These are phyloP conservation scores for Ascochyta viciae-villosae DNA, from an alignment of 2,329 filamentous ascomycete species.

Conservation along the genomic window DNA sequence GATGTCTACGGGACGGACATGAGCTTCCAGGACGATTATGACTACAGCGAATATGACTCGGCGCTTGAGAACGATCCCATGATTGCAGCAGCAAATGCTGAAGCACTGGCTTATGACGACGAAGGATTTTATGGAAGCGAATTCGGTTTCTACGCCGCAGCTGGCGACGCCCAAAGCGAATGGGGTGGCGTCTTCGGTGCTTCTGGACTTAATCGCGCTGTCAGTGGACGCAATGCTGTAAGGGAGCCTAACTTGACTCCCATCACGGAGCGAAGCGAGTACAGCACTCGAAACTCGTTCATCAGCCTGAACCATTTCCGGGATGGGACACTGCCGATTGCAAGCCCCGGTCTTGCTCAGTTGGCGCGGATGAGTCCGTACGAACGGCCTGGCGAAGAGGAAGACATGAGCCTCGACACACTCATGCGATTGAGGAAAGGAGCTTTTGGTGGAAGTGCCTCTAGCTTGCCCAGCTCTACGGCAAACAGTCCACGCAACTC, in stretches of 20 bases:
- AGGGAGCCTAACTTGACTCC: constrained; percentile 92
- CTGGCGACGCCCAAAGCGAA: constrained; percentile 65
- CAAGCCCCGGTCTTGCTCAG: constrained; percentile 74
- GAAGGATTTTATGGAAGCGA: constrained; percentile 96
- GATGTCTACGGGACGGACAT: constrained; percentile 45
- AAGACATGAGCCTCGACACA: constrained; percentile 77
- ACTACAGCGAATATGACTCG: constrained; percentile 64
- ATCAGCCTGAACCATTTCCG: constrained; percentile 70
- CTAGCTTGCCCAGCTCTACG: constrained; percentile 66
- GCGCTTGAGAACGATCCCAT: constrained; percentile 76
- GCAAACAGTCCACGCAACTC: constrained; percentile 47
- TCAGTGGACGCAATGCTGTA: constrained; percentile 68
- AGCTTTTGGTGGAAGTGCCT: constrained; percentile 83
- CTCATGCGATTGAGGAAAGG: constrained; percentile 75
- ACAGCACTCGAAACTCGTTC: constrained; percentile 91
- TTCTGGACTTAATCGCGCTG: constrained; percentile 69
- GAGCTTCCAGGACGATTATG: constrained; percentile 54
- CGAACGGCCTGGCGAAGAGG: constrained; percentile 61
- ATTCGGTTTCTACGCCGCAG: constrained; percentile 89
- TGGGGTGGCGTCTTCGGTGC: constrained; percentile 91
- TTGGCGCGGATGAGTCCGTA: constrained; percentile 66
- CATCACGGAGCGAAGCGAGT: constrained; percentile 94
- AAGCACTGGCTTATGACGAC: constrained; percentile 87
- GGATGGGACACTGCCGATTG: constrained; percentile 59
- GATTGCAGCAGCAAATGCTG: constrained; percentile 93